Base-by-base conservation (phyloP, 2,329 filamentous ascomycete species). In the Sporothrix sp. region DNA sequence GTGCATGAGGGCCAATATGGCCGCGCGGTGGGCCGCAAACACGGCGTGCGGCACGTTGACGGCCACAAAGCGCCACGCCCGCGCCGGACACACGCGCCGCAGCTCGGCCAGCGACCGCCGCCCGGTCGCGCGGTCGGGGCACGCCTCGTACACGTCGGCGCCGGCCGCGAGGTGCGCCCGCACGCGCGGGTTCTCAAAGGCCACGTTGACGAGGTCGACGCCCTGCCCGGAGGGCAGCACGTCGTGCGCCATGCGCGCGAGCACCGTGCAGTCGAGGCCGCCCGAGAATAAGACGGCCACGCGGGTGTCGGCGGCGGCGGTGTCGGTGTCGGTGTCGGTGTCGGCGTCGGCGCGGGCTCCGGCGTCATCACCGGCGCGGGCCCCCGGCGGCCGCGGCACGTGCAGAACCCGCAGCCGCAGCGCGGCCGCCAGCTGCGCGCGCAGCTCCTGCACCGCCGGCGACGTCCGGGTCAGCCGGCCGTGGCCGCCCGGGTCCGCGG, bases 141-240 rank as follows among this genome's bases (percentile, higher is more conserved):
- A 98, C 21, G 79, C 73, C 66, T 95, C 89, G 60, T 87, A 97
- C 0, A 81, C 65, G 52, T 67, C 65, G 40, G 21, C 53, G 52
- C 35, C 58, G 28, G 58, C 58, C n/a, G 48, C 44, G 11, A 77
- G 67, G 38, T 78, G 73, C 3, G 73, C 81, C 53, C 75, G 81
- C 56, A 83, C 79, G 28, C 87, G 78, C 0, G 90, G 91, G 57
- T 98, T 98, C 65, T 98, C 87, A 61, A 98, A 98, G 0, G 91
- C 93, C 40, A 98, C 91, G 58, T 98, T 98, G 56, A 98, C 75
- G 8, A 98, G 73, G 62, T 97, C 93, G 54, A 98, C 82, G 1
- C 76, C 71, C 60, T 94, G 82, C 4, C 74, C 66, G 0, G 62
- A 13, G 0, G 86, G 85, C 2, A 97, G 63, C 2, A 94, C 66